phyloP scores from a whole-genome alignment of 225 moss, liverwort and hornwort species.

The Thuidium tamariscinum region DNA sequence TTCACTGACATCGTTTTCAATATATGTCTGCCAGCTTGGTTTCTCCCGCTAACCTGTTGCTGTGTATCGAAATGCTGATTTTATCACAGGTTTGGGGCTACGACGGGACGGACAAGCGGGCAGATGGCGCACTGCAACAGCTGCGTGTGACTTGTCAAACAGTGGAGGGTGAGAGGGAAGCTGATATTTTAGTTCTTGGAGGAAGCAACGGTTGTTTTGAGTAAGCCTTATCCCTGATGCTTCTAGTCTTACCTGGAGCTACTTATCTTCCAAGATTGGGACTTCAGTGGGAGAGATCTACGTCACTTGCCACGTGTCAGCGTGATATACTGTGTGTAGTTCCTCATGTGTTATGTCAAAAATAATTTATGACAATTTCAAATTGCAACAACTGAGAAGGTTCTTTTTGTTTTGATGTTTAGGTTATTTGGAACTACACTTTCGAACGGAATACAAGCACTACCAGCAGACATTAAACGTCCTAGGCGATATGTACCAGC shows the following conservation, averaged over 20 bases:
- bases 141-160: conserved; percentile 60
- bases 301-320: neutral
- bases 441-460: conserved; percentile 11
- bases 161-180: conserved; percentile 52
- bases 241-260: neutral
- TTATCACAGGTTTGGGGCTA: conserved; percentile 66
- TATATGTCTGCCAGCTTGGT: neutral
- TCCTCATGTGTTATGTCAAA: neutral
- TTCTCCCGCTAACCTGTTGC: neutral
- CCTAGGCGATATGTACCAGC: conserved; percentile 25
- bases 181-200: conserved; percentile 46
- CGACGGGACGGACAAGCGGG: conserved; percentile 29
- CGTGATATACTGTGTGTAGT: neutral
- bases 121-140: conserved; percentile 68
- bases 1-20: neutral
- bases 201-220: conserved; percentile 50
- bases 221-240: conserved; percentile 16
- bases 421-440: conserved; percentile 26
- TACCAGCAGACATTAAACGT: conserved; percentile 16
- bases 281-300: neutral
- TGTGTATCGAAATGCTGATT: neutral
- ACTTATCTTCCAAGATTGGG: neutral
- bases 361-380: neutral
- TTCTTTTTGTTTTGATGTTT: neutral
- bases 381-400: neutral